Base-by-base conservation (phyloP, 805 yeast genomes). In the Nakazawaea wyomingensis region DNA sequence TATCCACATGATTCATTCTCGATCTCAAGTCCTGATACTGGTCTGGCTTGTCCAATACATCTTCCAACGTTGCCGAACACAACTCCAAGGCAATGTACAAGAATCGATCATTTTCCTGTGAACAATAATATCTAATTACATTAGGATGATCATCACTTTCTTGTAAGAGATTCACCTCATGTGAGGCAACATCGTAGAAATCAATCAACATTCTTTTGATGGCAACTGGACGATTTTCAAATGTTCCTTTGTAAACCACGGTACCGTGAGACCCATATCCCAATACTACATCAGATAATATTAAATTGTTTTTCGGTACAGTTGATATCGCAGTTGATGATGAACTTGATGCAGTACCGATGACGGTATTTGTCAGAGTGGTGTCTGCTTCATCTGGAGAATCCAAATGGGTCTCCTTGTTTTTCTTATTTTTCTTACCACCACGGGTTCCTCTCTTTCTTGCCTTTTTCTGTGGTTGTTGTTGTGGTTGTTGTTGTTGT, bases 191-290 rank as follows among this genome's bases (percentile, higher is more conserved):
- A 55, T 93, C 97, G 61, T 85, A 91, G 56, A 90, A 93, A 57
- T 90, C 96, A 29, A 90, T 71, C 41, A 93, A 67, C 95, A 93
- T 86, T 54, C 98, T 68, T 60, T 93, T 93, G 5, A 93, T 95
- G 0, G 99, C 99, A 5, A 93, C 99, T 1, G 95, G 96, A 44
- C 99, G 72, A 51, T 80, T 82, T 56, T 91, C 96, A 64, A 90
- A 93, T 4, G 78, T 74, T 0, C 99, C 99, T 56, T 82, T 79
- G 57, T 80, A 88, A 1, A 93, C 99, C 22, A 91, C 88, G 0
- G 99, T 93, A 21, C 99, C 99, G 53, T 90, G 96, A 1, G 96
- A 87, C 1, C 99, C 99, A 59, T 87, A 88, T 1, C 99, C 99
- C 39, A 93, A 64, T n/a, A 89, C 74, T 22, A 73, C 77, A 48